Base-by-base conservation (phyloP, 768 basidiomycete species). In the Pseudohyphozyma bogoriensis region DNA sequence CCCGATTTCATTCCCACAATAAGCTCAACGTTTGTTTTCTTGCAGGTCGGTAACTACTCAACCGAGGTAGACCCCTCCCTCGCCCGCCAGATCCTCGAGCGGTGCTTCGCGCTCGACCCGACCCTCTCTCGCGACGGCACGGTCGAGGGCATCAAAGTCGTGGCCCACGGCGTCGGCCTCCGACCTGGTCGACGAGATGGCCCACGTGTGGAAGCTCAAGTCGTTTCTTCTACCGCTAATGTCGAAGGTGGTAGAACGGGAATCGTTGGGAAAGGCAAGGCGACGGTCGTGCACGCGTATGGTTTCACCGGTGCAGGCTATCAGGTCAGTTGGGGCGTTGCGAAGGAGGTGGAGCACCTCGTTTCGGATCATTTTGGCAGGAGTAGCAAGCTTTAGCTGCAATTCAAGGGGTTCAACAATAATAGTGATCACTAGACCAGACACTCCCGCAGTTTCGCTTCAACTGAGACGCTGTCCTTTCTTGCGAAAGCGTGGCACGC, bases 111-210 rank as follows among this genome's bases (percentile, higher is more conserved):
- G 37, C 54, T 79, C 47, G 74, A 67, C 18, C 79, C 76, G 16
- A 72, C 61, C 33, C 60, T 63, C 73, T 55, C 53, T 2, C 69
- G 26, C 13, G 42, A 24, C 39, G 53, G 53, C 24, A 37, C 36
- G 9, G 22, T 55, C 37, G 71, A 71, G 36, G 69, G 71, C 29
- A 72, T 80, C 73, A 47, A 79, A 72, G 64, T 83, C 35, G 66
- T 81, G 32, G 69, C 69, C 20, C 80, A 81, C 70, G 81, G 80
- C 59, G 82, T 82, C 36, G 82, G 81, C 1, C 69, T 83, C 37
- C 75, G 83, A 35, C 83, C 83, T 12, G 79, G 73, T 31, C 75
- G 83, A 36, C 74, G 76, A 36, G 81, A 78, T 4, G 83, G 83
- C 13, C 74, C 80, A 16, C 74, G 83, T 33, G 72, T 84, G 15